phyloP scores from a whole-genome alignment of 495 filamentous ascomycete species.

The Aspergillus heteromorphus region DNA sequence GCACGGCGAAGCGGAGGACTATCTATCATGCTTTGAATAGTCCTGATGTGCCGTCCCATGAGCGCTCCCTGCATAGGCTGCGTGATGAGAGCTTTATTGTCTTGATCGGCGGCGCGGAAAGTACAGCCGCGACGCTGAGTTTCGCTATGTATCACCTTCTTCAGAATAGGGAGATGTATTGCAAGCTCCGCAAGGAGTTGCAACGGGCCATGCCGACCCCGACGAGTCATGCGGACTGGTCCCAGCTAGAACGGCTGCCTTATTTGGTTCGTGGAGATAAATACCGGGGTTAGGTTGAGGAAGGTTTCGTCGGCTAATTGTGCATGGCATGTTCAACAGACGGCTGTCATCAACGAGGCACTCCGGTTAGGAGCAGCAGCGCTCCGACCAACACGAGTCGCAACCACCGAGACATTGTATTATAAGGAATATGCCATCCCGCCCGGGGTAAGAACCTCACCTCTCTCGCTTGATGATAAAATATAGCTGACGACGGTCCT shows the following conservation, averaged over 20 bases:
- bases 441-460: slow-evolving; percentile 1
- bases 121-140: slow-evolving; percentile 22
- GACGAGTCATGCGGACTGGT: slow-evolving; percentile 22
- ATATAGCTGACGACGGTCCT: slow-evolving; percentile 17
- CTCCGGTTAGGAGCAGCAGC: slow-evolving; percentile 33
- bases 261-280: slow-evolving; percentile 36
- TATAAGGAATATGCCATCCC: slow-evolving; percentile 27
- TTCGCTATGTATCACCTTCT: slow-evolving; percentile 18
- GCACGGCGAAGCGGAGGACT: background rate
- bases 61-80: slow-evolving; percentile 24
- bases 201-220: slow-evolving; percentile 23
- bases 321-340: background rate
- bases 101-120: slow-evolving; percentile 37
- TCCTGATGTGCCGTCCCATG: slow-evolving; percentile 14
- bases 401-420: slow-evolving; percentile 26
- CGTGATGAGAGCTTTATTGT: slow-evolving; percentile 32
- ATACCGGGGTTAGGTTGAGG: too few species aligned
- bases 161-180: slow-evolving; percentile 5
- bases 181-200: slow-evolving; percentile 24
- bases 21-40: slow-evolving; percentile 5
- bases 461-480: background rate
- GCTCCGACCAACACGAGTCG: slow-evolving; percentile 28
- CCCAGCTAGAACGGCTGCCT: slow-evolving; percentile 45
- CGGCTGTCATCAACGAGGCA: slow-evolving; percentile 29
- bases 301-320: too few species aligned